These are phyloP conservation scores for Phytopythium montanum DNA, from an alignment of 352 stramenopile species.

Conservation along the genomic window DNA sequence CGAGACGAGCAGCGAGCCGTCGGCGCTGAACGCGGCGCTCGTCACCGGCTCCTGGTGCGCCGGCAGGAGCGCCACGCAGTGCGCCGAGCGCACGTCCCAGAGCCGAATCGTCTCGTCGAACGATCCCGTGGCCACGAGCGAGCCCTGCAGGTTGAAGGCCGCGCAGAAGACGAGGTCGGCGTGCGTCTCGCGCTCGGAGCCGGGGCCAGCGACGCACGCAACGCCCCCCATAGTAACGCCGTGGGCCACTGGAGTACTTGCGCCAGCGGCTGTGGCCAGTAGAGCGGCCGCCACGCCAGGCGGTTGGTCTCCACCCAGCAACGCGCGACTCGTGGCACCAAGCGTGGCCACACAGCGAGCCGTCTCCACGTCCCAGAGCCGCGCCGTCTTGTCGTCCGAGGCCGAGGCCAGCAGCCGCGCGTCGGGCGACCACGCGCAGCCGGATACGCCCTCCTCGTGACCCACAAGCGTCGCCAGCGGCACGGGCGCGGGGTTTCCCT, in stretches of 20 bases:
- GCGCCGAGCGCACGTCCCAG: slow-evolving; percentile 93
- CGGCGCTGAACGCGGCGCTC: slow-evolving; percentile 91
- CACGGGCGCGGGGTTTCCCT: slow-evolving; percentile 9
- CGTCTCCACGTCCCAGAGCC: slow-evolving; percentile 93
- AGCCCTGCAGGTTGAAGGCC: slow-evolving; percentile 92
- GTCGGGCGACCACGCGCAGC: slow-evolving; percentile 89
- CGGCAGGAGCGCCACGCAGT: slow-evolving; percentile 84
- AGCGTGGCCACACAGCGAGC: slow-evolving; percentile 70
- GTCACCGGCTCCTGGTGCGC: slow-evolving; percentile 96
- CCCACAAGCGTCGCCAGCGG: slow-evolving; percentile 57
- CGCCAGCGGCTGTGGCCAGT: neutral
- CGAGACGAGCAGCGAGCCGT: slow-evolving; percentile 92
- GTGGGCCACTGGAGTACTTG: neutral
- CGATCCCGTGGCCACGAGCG: slow-evolving; percentile 87
- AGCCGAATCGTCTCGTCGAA: slow-evolving; percentile 96
- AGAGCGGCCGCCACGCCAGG: slow-evolving; percentile 8
- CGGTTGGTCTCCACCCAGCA: slow-evolving; percentile 19
- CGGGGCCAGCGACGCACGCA: neutral
- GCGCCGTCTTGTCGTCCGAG: slow-evolving; percentile 94
- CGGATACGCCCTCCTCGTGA: slow-evolving; percentile 94
- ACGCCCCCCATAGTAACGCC: neutral
- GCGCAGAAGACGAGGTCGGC: slow-evolving; percentile 94
- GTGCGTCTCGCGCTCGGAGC: slow-evolving; percentile 87
- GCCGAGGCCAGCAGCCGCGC: slow-evolving; percentile 89
- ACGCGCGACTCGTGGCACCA: slow-evolving; percentile 35